Evolutionary conservation across 345 rosid genomes (phyloP), one percentile per base, ranked within the genome.

Genomic region (Gossypium rotundifolium): DNA sequence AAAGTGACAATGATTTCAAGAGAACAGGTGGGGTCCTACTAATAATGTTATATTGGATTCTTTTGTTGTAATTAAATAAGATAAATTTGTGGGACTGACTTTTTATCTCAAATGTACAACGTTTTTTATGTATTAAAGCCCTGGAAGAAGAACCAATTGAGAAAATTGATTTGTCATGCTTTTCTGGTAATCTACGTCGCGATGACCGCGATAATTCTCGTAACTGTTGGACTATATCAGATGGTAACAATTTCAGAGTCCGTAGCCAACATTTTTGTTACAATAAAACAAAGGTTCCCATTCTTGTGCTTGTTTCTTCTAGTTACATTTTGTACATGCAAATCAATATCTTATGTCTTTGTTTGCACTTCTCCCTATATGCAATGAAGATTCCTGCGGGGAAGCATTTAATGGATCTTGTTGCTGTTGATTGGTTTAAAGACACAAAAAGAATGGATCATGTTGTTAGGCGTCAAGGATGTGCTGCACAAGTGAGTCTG

Each of bases 361-460:
- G 45, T 42, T 51, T 58, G 64, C 33, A 7, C 14, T 60, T 60
- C 70, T 27, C 11, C 9, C 61, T 45, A 12, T 70, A 42, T 78
- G 73, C 65, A 59, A 55, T 83, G 83, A 82, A 96, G 99, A 85
- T 87, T 79, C 92, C 94, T 80, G 98, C 97, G 9, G 98, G 97
- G 81, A 96, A 93, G 78, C 97, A 87, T 82, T 87, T 93, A 65
- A 88, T 93, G 99, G 98, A 96, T 85, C 99, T 96, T 13, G 96
- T 96, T 70, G 98, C 99, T 61, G 98, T 96, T 51, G 99, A 96
- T 83, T 96, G 99, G 99, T 96, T 91, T 85, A 96, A 96, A 83
- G 98, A 93, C 79, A 83, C 87, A 18, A 96, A 88, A 88, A 88
- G 97, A 85, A 93, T 96, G 87, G 99, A 96, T 81, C 97, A 96